Percentiles rank a stretch among this genome's conserved stretches.
Evolutionary conservation across 306 rosid species (phyloP).

Genomic region (Clitoria ternatea): DNA sequence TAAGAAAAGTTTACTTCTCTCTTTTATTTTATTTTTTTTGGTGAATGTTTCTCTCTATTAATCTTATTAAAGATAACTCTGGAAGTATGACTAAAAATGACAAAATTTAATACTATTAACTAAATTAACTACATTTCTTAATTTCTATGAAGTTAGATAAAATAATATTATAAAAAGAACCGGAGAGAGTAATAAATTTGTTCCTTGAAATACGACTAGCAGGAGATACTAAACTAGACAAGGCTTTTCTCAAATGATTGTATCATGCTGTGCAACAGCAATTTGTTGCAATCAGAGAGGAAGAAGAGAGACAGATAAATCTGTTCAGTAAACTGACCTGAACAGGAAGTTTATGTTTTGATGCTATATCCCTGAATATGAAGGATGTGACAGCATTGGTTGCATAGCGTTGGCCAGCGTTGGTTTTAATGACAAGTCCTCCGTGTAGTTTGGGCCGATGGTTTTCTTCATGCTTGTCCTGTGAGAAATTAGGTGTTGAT

Average conservation of each 20-base stretch:
- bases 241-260: not conserved
- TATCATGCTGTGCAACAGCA: not conserved
- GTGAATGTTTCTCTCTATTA: too few species aligned
- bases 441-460: slow-evolving; percentile 94
- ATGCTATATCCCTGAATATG: slow-evolving; percentile 79
- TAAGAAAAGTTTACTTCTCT: too few species aligned
- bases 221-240: not conserved
- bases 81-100: too few species aligned
- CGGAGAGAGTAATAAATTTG: not conserved
- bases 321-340: slow-evolving; percentile 55
- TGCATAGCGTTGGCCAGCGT: slow-evolving; percentile 88
- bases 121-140: too few species aligned
- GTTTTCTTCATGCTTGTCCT: slow-evolving; percentile 92
- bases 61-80: too few species aligned
- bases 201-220: not conserved
- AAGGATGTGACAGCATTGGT: slow-evolving; percentile 86
- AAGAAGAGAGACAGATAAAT: not conserved
- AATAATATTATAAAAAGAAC: too few species aligned
- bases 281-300: slow-evolving; percentile 1
- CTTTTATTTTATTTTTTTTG: too few species aligned
- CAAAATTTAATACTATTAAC: too few species aligned
- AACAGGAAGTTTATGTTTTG: slow-evolving; percentile 67
- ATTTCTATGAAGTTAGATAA: too few species aligned
- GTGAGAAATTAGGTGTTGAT: slow-evolving; percentile 15
- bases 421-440: slow-evolving; percentile 86